Base-by-base conservation (phyloP, 768 basidiomycete species). In the Boletus bicolor region DNA sequence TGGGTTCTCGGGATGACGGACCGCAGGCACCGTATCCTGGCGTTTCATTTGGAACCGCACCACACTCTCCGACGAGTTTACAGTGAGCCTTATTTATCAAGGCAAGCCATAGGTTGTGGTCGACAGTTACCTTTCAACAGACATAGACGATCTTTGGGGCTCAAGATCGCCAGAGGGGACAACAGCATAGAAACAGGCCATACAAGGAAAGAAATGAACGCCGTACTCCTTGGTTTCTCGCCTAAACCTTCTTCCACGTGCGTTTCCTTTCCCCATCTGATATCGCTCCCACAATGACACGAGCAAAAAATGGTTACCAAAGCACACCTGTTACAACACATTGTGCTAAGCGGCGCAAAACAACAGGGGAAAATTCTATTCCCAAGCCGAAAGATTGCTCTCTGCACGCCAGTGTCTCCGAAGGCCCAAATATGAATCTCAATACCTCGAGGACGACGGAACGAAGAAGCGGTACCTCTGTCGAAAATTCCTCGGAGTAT, bases 71-170 rank as follows among this genome's bases (percentile, higher is more conserved):
- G 14, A n/a, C 14, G 19, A 34, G 44, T 15, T 11, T 36, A 15
- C 58, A 24, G 69, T 66, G 37, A 42, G 69, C 34, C 10, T 37
- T 19, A 10, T 15, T 43, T 42, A 42, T 46, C 36, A 14, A 9
- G 15, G 37, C 17, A 14, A 21, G 7, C 21, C 21, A 14, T 36
- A 17, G 14, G 32, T 26, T 39, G 24, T 24, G 14, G 30, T 36
- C 7, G 7, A 44, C 1, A 5, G 39, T 21, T 19, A 3, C 45
- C 32, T 35, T n/a, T 38, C 37, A 11, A 32, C 49, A 69, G 64
- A 44, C 17, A n/a, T 39, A 56, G 53, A 35, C 55, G 24, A 47
- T 38, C 44, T 9, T 15, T 34, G 11, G 44, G 51, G 34, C n/a
- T 19, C 34, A n/a, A 45, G 30, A 12, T 14, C 26, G 21, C 11